Percentiles rank a stretch among this genome's conserved stretches.
Conservation (phyloP, 495 filamentous ascomycete genomes). For the Chaetomidium leptoderma region DNA sequence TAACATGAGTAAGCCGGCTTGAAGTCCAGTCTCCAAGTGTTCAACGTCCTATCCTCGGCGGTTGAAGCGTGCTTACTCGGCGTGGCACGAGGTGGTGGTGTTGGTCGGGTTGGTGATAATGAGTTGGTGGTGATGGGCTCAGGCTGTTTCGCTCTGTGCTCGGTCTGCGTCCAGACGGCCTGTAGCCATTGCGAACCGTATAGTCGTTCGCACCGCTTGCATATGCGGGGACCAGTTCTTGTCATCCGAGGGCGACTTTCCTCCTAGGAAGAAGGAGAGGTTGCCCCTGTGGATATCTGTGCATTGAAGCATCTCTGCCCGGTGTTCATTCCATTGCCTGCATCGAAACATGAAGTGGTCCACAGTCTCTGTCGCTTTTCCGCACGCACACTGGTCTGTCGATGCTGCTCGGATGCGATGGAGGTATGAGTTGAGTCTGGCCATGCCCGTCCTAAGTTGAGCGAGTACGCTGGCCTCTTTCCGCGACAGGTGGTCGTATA, state of each 20-base stretch:
- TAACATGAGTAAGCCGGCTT: constrained; percentile 7
- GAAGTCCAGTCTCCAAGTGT: constrained; percentile 20
- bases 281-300: constrained; percentile 20
- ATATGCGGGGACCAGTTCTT: constrained; percentile 28
- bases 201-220: constrained; percentile 21
- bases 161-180: constrained; percentile 5
- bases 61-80: constrained; percentile 16
- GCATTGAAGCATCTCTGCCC: constrained; percentile 31
- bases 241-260: constrained; percentile 27
- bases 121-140: neutral
- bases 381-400: neutral
- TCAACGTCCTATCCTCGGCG: constrained; percentile 22
- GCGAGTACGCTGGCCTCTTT: too few relatives aligned
- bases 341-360: constrained; percentile 36
- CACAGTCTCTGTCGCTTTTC: constrained; percentile 16
- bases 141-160: neutral
- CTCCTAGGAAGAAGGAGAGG: constrained; percentile 26
- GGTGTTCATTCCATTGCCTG: constrained; percentile 25
- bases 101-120: too few relatives aligned
- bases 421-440: too few relatives aligned
- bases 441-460: too few relatives aligned
- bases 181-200: constrained; percentile 37
- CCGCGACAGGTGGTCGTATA: too few relatives aligned
- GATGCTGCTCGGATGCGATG: too few relatives aligned
- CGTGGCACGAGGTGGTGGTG: constrained; percentile 3